A percentile compares a stretch with the other conserved stretches of the same genome.
These are phyloP conservation scores for Thelonectria discophora DNA, from an alignment of 2,329 filamentous ascomycete species.

Conservation along the genomic window DNA sequence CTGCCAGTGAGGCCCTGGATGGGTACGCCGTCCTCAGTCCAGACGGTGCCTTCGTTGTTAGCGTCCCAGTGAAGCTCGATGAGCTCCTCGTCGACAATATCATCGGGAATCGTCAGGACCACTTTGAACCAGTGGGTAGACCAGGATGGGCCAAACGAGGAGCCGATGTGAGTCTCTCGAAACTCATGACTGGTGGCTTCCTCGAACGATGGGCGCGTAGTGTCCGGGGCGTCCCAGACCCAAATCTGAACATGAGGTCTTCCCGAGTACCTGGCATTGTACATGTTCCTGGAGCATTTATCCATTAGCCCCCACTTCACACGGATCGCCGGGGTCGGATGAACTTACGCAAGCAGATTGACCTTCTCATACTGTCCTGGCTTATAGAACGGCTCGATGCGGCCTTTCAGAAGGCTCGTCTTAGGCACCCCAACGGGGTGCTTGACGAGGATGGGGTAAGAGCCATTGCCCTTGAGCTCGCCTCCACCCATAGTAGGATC, in stretches of 20 bases:
- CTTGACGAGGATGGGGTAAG: constrained; percentile 61
- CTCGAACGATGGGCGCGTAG: constrained; percentile 83
- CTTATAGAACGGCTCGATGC: constrained; percentile 82
- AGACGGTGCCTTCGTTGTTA: constrained; percentile 93
- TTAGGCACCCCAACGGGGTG: constrained; percentile 80
- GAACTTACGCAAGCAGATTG: constrained; percentile 74
- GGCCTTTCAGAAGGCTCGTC: constrained; percentile 82
- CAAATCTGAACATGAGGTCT: constrained; percentile 82
- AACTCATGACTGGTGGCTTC: constrained; percentile 83
- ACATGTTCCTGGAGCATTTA: constrained; percentile 46
- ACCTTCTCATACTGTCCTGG: constrained; percentile 80
- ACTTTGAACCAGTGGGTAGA: constrained; percentile 98
- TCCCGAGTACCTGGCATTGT: constrained; percentile 63
- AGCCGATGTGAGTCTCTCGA: constrained; percentile 76
- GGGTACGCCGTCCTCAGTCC: constrained; percentile 88
- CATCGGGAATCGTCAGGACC: constrained; percentile 76
- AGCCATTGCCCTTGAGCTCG: constrained; percentile 52
- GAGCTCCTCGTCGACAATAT: constrained; percentile 77
- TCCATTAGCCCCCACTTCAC: constrained; percentile 14
- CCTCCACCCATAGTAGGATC: constrained; percentile 61
- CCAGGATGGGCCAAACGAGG: constrained; percentile 92
- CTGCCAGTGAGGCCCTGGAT: constrained; percentile 92
- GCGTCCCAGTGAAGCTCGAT: constrained; percentile 98
- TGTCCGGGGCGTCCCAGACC: constrained; percentile 84
- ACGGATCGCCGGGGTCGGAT: not conserved